These are phyloP conservation scores for Solanum dulcamara DNA, from an alignment of 257 asterid species.

Conservation along the genomic window DNA sequence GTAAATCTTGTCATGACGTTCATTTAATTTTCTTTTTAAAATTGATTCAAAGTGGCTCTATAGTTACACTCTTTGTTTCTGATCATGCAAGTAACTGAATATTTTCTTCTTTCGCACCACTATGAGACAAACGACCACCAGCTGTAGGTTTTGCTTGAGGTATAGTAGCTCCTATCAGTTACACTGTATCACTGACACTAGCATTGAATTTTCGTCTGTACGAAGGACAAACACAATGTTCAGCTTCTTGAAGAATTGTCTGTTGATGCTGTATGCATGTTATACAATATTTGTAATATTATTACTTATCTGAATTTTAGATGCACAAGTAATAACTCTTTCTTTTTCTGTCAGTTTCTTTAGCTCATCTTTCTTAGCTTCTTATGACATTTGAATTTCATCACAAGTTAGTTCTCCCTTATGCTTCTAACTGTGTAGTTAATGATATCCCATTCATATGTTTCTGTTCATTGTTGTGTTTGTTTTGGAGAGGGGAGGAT, in stretches of 20 bases:
- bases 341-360: background rate
- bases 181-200: background rate
- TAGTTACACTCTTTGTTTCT: background rate
- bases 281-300: background rate
- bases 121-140: background rate
- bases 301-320: background rate
- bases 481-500: background rate
- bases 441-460: background rate
- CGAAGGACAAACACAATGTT: background rate
- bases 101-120: background rate
- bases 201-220: background rate
- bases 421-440: background rate
- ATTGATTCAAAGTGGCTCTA: background rate
- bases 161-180: background rate
- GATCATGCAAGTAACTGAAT: background rate
- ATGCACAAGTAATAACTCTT: background rate
- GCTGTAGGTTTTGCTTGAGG: background rate
- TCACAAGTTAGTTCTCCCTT: background rate
- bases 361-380: background rate
- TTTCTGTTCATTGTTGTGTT: background rate
- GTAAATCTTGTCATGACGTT: background rate
- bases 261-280: background rate
- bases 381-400: background rate
- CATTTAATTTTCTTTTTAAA: background rate
- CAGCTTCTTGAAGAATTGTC: background rate